phyloP scores from a whole-genome alignment of 2,329 filamentous ascomycete species.

The Alternaria tenuissima region DNA sequence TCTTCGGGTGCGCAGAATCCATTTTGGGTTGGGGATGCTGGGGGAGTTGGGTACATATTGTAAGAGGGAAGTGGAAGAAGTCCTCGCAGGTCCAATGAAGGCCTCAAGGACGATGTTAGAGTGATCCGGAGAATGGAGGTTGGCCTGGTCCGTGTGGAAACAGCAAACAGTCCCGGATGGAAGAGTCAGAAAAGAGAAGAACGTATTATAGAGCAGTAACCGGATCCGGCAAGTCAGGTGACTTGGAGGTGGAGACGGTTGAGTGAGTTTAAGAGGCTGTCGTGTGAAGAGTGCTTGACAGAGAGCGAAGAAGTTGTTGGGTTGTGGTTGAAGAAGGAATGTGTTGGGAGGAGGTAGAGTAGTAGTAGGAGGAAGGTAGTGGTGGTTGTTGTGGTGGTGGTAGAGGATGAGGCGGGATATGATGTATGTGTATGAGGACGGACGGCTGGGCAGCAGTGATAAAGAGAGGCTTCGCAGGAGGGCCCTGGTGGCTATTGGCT shows the following conservation, averaged over 20 bases:
- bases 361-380: conserved; percentile 10
- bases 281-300: conserved; percentile 15
- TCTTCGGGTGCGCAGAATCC: conserved; percentile 72
- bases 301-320: conserved; percentile 23
- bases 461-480: conserved; percentile 33
- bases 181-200: conserved; percentile 15
- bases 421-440: conserved; percentile 49
- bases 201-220: conserved; percentile 30
- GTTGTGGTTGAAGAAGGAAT: conserved; percentile 31
- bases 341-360: conserved; percentile 28
- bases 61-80: conserved; percentile 24
- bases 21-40: conserved; percentile 57
- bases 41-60: conserved; percentile 61
- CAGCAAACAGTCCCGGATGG: conserved; percentile 15
- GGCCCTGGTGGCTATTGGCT: conserved; percentile 40
- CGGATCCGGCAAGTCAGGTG: conserved; percentile 32
- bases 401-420: conserved; percentile 47
- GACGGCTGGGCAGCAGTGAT: conserved; percentile 49
- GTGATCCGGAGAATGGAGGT: conserved; percentile 27
- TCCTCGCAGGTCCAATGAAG: conserved; percentile 54
- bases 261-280: conserved; percentile 10
- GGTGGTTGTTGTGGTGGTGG: conserved; percentile 22
- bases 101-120: conserved; percentile 48
- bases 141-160: conserved; percentile 14
- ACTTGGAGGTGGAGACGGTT: conserved; percentile 20